phyloP scores from a whole-genome alignment of 2,329 filamentous ascomycete species.

The Alternaria infectoria region DNA sequence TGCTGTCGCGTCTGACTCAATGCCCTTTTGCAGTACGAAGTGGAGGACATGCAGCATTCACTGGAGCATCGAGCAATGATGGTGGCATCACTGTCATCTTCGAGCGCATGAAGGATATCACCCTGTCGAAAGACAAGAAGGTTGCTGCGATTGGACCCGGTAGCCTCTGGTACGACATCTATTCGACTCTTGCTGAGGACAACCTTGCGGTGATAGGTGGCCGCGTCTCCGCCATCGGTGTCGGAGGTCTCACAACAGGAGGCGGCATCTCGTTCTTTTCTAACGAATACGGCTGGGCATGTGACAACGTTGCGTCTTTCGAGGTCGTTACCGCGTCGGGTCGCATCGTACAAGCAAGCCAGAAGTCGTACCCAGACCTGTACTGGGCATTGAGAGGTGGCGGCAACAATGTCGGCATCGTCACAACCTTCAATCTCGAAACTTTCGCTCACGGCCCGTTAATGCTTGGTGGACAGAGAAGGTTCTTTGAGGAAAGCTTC shows the following conservation, averaged over 20 bases:
- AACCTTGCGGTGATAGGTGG: slow-evolving; percentile 38
- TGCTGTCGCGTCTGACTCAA: slow-evolving; percentile 26
- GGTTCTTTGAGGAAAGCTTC: slow-evolving; percentile 13
- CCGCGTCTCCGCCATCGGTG: slow-evolving; percentile 33
- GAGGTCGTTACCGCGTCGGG: slow-evolving; percentile 40
- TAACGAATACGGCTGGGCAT: slow-evolving; percentile 36
- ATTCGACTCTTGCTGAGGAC: slow-evolving; percentile 28
- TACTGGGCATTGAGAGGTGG: slow-evolving; percentile 46
- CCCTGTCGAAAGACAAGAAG: slow-evolving; percentile 23
- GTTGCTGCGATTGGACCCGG: slow-evolving; percentile 38
- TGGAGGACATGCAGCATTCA: slow-evolving; percentile 30
- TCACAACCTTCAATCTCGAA: slow-evolving; percentile 28
- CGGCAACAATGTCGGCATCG: slow-evolving; percentile 41
- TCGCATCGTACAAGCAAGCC: slow-evolving; percentile 26
- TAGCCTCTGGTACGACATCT: slow-evolving; percentile 42
- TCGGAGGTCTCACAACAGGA: slow-evolving; percentile 28
- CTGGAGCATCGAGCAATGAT: slow-evolving; percentile 36
- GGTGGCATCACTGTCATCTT: slow-evolving; percentile 37
- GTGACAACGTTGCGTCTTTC: slow-evolving; percentile 42
- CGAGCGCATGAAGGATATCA: slow-evolving; percentile 31
- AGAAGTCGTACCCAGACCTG: slow-evolving; percentile 44
- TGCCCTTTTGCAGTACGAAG: slow-evolving; percentile 51
- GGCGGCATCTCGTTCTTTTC: slow-evolving; percentile 43
- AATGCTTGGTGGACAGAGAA: slow-evolving; percentile 8
- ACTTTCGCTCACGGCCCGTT: slow-evolving; percentile 20